Conservation (phyloP, 2,329 filamentous ascomycete species). For the Tolypocladium tundrense region DNA sequence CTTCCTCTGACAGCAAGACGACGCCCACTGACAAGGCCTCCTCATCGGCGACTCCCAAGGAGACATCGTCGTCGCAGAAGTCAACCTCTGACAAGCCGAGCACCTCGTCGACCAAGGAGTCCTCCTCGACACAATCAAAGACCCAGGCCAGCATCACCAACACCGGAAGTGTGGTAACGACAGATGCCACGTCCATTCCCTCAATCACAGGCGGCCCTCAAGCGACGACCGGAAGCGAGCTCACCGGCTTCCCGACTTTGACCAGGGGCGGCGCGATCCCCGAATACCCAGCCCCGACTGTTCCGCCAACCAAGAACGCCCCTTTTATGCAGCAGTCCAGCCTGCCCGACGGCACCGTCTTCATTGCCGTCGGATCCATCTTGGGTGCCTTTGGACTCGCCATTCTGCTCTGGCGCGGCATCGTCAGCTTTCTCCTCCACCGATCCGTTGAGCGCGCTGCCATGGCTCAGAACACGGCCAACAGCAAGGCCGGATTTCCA, state of each 20-base stretch:
- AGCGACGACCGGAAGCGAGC: slow-evolving; percentile 10
- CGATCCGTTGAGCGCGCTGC: slow-evolving; percentile 82
- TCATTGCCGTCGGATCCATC: slow-evolving; percentile 85
- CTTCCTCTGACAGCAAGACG: slow-evolving; percentile 2
- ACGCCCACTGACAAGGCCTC: background rate
- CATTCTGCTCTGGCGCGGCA: slow-evolving; percentile 78
- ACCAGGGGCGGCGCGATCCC: slow-evolving; percentile 28
- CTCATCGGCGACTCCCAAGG: background rate
- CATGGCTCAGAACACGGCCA: slow-evolving; percentile 58
- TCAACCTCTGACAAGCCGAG: slow-evolving; percentile 1
- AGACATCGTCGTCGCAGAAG: slow-evolving; percentile 2
- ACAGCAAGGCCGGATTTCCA: slow-evolving; percentile 58
- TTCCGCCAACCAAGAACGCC: slow-evolving; percentile 75
- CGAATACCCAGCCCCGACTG: slow-evolving; percentile 60
- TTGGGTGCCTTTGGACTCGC: slow-evolving; percentile 72
- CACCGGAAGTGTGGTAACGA: background rate
- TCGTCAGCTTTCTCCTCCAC: slow-evolving; percentile 85
- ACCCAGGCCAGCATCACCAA: slow-evolving; percentile 11
- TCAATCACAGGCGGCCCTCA: slow-evolving; percentile 10
- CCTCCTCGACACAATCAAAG: background rate
- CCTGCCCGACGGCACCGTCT: slow-evolving; percentile 86
- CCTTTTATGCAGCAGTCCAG: slow-evolving; percentile 86
- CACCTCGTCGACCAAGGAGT: background rate
- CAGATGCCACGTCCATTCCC: slow-evolving; percentile 6
- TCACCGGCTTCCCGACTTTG: slow-evolving; percentile 30